phyloP scores from a whole-genome alignment of 306 rosid genomes.

The Ammopiptanthus mongolicus region DNA sequence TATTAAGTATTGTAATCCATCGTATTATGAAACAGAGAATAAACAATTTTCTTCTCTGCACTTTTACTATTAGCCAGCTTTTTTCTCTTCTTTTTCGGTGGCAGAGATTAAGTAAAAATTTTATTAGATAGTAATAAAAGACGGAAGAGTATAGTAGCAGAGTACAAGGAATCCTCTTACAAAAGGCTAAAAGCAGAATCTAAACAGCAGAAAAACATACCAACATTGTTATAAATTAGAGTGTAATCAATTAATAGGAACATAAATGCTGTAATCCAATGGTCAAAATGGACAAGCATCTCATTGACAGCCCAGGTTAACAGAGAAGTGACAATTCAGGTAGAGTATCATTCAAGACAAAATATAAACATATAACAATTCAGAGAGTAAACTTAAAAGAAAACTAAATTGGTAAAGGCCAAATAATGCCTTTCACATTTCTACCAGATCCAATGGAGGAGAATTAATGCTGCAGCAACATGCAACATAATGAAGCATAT shows the following conservation, averaged over 20 bases:
- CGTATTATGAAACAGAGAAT: too few species aligned
- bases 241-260: neutral
- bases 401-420: neutral
- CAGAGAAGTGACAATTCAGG: neutral
- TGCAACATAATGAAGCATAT: neutral
- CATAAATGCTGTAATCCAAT: neutral
- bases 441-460: neutral
- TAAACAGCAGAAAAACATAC: neutral
- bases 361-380: neutral
- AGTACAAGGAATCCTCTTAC: neutral
- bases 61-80: neutral
- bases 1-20: too few species aligned
- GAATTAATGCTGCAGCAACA: neutral
- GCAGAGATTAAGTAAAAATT: neutral
- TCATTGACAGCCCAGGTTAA: neutral
- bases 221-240: neutral
- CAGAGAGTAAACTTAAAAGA: neutral
- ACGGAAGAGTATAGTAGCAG: neutral
- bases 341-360: neutral
- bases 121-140: neutral
- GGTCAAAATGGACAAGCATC: neutral
- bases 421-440: neutral
- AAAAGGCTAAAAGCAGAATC: neutral
- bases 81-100: neutral
- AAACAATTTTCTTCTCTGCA: too few species aligned